Conservation (phyloP, 1,284 basidiomycete genomes). For the Melampsora larici-populina region DNA sequence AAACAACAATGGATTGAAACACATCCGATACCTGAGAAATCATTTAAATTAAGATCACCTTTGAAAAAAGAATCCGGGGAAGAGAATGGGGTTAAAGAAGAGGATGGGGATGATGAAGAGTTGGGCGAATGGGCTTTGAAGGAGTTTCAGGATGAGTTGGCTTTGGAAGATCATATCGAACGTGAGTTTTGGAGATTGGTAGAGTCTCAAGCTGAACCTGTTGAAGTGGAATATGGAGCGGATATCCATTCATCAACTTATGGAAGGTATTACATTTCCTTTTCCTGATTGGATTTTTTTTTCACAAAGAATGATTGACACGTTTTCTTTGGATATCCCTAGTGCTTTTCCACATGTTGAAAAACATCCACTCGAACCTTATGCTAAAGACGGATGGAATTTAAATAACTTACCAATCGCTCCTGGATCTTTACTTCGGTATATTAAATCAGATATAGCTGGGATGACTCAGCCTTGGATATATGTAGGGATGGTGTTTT, state of each 20-base stretch:
- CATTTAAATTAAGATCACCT: constrained; percentile 43
- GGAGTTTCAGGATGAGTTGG: constrained; percentile 63
- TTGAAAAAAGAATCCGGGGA: constrained; percentile 45
- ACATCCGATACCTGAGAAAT: constrained; percentile 27
- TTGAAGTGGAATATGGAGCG: constrained; percentile 98
- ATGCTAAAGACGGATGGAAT: constrained; percentile 93
- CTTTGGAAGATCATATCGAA: constrained; percentile 87
- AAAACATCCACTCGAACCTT: constrained; percentile 79
- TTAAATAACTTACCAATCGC: constrained; percentile 94
- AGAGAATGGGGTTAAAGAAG: constrained; percentile 11
- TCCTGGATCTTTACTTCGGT: constrained; percentile 73
- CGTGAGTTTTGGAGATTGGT: constrained; percentile 96
- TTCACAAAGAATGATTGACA: no score
- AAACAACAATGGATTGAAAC: constrained; percentile 69
- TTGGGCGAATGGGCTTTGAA: constrained; percentile 49
- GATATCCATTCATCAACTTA: constrained; percentile 97
- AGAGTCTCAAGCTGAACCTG: constrained; percentile 79
- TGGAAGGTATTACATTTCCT: no score
- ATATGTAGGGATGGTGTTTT: constrained; percentile 98
- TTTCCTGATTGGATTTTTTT: no score
- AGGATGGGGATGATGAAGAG: constrained; percentile 41
- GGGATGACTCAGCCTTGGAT: constrained; percentile 99
- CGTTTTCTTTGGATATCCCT: no score
- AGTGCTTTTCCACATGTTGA: constrained; percentile 94
- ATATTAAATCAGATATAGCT: constrained; percentile 97